phyloP scores from a whole-genome alignment of 2,329 filamentous ascomycete genomes.

The Botrytis cinerea region DNA sequence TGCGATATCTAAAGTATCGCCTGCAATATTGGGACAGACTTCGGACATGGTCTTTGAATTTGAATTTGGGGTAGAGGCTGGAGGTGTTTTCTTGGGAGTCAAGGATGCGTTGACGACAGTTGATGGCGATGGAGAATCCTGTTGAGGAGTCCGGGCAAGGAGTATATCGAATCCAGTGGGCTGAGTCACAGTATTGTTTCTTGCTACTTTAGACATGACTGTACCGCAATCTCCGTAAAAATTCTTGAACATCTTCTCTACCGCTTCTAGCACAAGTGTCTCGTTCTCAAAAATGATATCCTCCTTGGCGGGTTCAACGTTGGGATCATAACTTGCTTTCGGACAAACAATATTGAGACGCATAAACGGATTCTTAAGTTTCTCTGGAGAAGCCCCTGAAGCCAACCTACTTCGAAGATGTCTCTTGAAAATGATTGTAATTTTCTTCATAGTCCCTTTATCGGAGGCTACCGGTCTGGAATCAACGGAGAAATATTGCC shows the following conservation, averaged over 20 bases:
- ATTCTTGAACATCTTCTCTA: conserved; percentile 37
- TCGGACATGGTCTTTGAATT: background rate
- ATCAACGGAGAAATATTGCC: conserved; percentile 68
- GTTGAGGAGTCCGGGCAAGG: conserved; percentile 31
- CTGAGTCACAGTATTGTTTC: background rate
- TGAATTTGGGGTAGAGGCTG: background rate
- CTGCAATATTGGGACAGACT: background rate
- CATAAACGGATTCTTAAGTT: conserved; percentile 59
- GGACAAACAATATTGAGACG: conserved; percentile 64
- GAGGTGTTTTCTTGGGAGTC: background rate
- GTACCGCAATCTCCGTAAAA: conserved; percentile 34
- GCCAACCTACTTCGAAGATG: conserved; percentile 46
- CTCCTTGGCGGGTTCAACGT: conserved; percentile 71
- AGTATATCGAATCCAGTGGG: conserved; percentile 35
- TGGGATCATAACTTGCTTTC: conserved; percentile 66
- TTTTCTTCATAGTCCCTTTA: conserved; percentile 60
- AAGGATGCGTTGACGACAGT: background rate
- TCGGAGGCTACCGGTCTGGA: conserved; percentile 60
- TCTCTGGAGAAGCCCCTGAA: conserved; percentile 32
- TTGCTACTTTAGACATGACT: background rate
- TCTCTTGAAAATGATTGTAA: conserved; percentile 55
- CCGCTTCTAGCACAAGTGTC: conserved; percentile 43
- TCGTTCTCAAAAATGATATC: conserved; percentile 68
- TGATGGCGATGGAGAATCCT: background rate
- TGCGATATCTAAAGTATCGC: background rate